Conservation (phyloP, 192 early-diverging fungal genomes). For the Gryganskiella cystojenkinii region DNA sequence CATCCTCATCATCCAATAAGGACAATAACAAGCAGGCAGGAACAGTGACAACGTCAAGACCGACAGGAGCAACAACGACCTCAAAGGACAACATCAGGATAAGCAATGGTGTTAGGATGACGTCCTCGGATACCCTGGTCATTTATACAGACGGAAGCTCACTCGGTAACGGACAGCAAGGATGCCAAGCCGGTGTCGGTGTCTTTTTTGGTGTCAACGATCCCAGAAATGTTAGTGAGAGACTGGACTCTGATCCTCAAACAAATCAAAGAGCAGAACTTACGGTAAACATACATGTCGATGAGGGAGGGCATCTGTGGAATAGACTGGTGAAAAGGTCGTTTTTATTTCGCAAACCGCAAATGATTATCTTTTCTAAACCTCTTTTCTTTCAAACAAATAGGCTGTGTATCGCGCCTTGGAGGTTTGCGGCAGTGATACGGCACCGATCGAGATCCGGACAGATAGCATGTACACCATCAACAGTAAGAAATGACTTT, state of each 20-base stretch:
- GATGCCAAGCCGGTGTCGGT: conserved; percentile 84
- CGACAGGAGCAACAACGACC: neutral
- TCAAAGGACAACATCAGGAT: conserved; percentile 8
- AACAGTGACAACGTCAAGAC: neutral
- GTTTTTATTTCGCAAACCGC: neutral
- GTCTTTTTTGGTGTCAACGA: conserved; percentile 84
- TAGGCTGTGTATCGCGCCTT: conserved; percentile 70
- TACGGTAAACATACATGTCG: conserved; percentile 39
- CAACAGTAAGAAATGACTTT: conserved; percentile 60
- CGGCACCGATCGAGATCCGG: conserved; percentile 62
- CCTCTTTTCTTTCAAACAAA: neutral
- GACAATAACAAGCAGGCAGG: neutral
- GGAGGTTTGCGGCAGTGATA: conserved; percentile 50
- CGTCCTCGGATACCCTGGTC: conserved; percentile 33
- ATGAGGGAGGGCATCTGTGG: neutral
- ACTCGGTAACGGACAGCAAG: conserved; percentile 70
- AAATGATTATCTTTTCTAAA: neutral
- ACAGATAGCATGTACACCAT: conserved; percentile 85
- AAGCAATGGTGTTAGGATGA: conserved; percentile 16
- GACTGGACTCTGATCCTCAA: conserved; percentile 60
- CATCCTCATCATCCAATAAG: neutral
- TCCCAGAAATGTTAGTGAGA: conserved; percentile 72
- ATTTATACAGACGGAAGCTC: conserved; percentile 90
- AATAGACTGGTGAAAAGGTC: neutral
- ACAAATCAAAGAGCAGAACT: conserved; percentile 85